These are phyloP conservation scores for Pseudogymnoascus sp. DNA, from an alignment of 2,329 filamentous ascomycete genomes.

Conservation along the genomic window DNA sequence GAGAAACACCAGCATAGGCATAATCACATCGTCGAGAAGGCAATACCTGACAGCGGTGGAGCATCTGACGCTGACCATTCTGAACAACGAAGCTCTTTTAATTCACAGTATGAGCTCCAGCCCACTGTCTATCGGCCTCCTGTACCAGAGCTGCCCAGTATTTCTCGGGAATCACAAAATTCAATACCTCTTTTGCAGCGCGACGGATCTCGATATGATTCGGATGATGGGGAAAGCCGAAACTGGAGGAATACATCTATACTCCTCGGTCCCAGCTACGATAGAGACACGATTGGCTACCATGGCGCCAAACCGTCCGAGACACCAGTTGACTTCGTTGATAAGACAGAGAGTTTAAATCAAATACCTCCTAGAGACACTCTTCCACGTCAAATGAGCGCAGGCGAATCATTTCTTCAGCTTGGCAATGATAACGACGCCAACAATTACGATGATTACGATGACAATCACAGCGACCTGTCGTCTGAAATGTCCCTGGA, in stretches of 20 bases:
- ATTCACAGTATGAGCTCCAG: conserved; percentile 18
- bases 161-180: conserved; percentile 65
- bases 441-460: conserved; percentile 9
- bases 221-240: conserved; percentile 32
- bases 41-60: conserved; percentile 27
- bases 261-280: conserved; percentile 40
- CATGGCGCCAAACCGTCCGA: conserved; percentile 27
- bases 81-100: neutral
- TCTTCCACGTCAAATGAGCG: conserved; percentile 16
- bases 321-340: conserved; percentile 46
- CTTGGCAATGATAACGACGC: conserved; percentile 14
- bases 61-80: conserved; percentile 19
- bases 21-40: conserved; percentile 37
- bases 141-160: conserved; percentile 43
- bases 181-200: conserved; percentile 71
- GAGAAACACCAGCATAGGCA: conserved; percentile 41
- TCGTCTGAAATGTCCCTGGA: conserved; percentile 55
- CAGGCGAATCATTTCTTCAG: conserved; percentile 29
- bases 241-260: conserved; percentile 50
- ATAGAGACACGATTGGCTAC: conserved; percentile 18
- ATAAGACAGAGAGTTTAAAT: conserved; percentile 43
- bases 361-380: conserved; percentile 17
- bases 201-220: conserved; percentile 45
- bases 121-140: conserved; percentile 23
- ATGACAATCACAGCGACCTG: conserved; percentile 42